Evolutionary conservation across 352 stramenopile species (phyloP).

Genomic region (Pythium pyrilobum): DNA sequence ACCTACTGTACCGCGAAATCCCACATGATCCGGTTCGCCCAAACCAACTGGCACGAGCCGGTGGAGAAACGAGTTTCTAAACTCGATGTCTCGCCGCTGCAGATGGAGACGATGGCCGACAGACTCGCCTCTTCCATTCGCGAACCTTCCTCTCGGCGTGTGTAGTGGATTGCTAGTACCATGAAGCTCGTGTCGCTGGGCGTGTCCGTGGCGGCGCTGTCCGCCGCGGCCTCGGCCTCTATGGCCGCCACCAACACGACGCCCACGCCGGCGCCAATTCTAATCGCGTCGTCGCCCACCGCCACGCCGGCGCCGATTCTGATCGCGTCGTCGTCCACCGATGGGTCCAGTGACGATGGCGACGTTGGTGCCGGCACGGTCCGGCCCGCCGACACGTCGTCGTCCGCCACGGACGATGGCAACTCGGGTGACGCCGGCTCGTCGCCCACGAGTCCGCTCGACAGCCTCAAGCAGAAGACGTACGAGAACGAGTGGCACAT

Average conservation of each 20-base stretch:
- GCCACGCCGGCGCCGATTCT: neutral
- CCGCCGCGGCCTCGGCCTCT: neutral
- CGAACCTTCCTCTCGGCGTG: neutral
- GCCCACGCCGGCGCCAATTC: neutral
- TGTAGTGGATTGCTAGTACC: neutral
- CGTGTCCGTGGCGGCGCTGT: conserved; percentile 7
- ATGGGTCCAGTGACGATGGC: conserved; percentile 3
- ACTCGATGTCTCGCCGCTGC: neutral
- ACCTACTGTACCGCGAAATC: neutral
- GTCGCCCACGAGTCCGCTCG: conserved; percentile 9
- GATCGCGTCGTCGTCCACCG: neutral
- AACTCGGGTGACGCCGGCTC: neutral
- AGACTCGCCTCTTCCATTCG: neutral
- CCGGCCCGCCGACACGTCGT: neutral
- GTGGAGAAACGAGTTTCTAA: neutral
- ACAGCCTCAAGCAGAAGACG: conserved; percentile 11
- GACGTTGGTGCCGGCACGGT: conserved; percentile 9
- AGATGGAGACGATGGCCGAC: neutral
- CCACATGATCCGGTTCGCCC: too few relatives aligned
- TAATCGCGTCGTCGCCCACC: neutral
- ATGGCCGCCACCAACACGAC: neutral
- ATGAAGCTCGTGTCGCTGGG: conserved; percentile 18
- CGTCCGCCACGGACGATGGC: neutral
- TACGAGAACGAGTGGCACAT: conserved; percentile 61
- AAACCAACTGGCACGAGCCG: neutral